phyloP scores from a whole-genome alignment of 2,329 filamentous ascomycete genomes.

The Colletotrichum lini region DNA sequence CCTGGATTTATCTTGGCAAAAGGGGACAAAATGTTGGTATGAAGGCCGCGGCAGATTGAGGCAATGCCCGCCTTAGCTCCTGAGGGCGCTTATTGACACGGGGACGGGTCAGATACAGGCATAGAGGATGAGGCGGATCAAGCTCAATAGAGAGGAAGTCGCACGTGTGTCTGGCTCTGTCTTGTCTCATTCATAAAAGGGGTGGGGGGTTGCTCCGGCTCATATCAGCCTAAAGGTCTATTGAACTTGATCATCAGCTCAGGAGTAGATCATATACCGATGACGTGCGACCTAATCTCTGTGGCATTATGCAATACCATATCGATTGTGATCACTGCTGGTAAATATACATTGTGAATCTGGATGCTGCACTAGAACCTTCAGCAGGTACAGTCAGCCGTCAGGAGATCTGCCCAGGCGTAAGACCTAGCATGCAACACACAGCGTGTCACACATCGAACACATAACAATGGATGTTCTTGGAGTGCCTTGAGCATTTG shows the following conservation, averaged over 20 bases:
- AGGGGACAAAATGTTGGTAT: neutral
- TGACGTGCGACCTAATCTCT: too few species aligned
- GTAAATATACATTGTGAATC: too few species aligned
- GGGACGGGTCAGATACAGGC: neutral
- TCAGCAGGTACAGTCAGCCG: neutral
- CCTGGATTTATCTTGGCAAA: neutral
- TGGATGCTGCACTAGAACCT: too few species aligned
- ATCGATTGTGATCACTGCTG: too few species aligned
- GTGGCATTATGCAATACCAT: too few species aligned
- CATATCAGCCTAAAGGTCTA: too few species aligned
- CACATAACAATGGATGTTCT: neutral
- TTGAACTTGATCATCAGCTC: too few species aligned
- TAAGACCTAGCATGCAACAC: neutral
- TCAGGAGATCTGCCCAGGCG: neutral
- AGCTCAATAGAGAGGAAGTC: neutral
- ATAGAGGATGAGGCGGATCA: neutral
- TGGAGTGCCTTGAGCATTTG: slow-evolving; percentile 1
- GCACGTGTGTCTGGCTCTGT: neutral
- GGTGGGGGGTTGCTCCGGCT: too few species aligned
- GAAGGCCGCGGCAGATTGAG: neutral
- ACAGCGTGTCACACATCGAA: neutral
- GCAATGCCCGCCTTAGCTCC: neutral
- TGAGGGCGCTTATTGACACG: neutral
- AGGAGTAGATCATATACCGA: too few species aligned
- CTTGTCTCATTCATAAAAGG: neutral